Conservation (phyloP, 2,329 filamentous ascomycete species). For the Paracamarosporium sp. region DNA sequence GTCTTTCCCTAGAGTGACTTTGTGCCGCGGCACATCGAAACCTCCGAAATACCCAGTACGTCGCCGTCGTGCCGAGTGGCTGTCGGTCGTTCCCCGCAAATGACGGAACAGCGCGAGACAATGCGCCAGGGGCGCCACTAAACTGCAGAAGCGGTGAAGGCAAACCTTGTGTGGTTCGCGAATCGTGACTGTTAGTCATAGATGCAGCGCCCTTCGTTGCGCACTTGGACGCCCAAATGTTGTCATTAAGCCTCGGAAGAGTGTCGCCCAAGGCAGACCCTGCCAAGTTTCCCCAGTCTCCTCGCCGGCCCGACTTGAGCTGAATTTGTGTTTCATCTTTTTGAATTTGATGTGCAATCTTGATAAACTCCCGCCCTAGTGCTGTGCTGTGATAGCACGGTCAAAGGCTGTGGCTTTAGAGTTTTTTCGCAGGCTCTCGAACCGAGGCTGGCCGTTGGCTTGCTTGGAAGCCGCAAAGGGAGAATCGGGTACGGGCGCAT, state of each 20-base stretch:
- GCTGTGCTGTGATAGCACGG: not conserved
- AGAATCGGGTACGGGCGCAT: not conserved
- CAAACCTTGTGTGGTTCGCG: not conserved
- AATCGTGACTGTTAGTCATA: not conserved
- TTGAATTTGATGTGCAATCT: no score
- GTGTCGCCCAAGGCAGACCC: not conserved
- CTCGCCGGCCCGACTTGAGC: not conserved
- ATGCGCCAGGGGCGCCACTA: not conserved
- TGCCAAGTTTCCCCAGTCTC: not conserved
- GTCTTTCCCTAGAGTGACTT: not conserved
- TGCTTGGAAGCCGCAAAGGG: not conserved
- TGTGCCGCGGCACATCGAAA: no score
- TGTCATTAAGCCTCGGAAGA: not conserved
- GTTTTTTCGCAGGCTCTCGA: not conserved
- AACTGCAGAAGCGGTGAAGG: conserved; percentile 3
- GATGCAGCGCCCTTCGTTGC: not conserved
- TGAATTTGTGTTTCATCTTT: not conserved
- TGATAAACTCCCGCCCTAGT: no score
- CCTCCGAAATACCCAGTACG: no score
- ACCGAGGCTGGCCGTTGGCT: not conserved
- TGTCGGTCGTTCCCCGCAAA: not conserved
- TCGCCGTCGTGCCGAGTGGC: not conserved
- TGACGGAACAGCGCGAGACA: not conserved
- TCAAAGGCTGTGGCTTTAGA: not conserved
- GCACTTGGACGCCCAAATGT: not conserved